Evolutionary conservation across 257 asterid genomes (phyloP), one percentile per base, ranked within the genome.

Genomic region (Echites panduratus): DNA sequence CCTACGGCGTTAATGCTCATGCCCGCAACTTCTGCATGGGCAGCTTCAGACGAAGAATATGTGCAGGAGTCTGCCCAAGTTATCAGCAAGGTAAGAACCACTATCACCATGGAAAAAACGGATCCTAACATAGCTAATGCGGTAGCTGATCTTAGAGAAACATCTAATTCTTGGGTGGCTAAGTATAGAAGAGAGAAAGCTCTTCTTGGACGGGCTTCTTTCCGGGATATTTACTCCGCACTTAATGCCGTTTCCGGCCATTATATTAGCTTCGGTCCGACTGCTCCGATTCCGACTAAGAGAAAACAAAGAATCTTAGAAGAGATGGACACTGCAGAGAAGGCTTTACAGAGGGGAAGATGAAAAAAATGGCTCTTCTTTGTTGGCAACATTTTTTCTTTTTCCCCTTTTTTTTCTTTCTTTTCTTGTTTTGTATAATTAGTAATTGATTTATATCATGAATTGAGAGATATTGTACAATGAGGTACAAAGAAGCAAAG

Each of bases 161-260:
- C 84, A 0, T 95, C 99, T 8, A 95, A 95, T 81, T 73, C 79
- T 0, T 95, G 99, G 99, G 99, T 95, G 79, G 99, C 99, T 0
- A 95, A 95, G 86, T 95, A 88, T 76, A 79, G 99, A 80, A 83
- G 82, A 67, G 99, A 92, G 90, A 95, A 92, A 70, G 64, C 85
- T 4, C 84, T 95, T 0, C 72, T 95, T 64, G 97, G 93, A 6
- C 84, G 96, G 81, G 63, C 91, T 12, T 95, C 98, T 0, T 90
- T 95, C 83, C 85, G 99, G 5, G 99, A 95, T 54, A 84, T 95
- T 63, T 90, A 95, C 70, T 90, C 99, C 68, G 99, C 99, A 41
- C 89, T 91, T 0, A 90, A 94, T 44, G 99, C 99, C 3, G 98
- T 94, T 57, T 91, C 98, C 56, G 99, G 99, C 76, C 99, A 94